A percentile compares a stretch with the other conserved stretches of the same genome.
These are phyloP conservation scores for Sporopachydermia cereana DNA, from an alignment of 1,139 yeast species.

Conservation along the genomic window DNA sequence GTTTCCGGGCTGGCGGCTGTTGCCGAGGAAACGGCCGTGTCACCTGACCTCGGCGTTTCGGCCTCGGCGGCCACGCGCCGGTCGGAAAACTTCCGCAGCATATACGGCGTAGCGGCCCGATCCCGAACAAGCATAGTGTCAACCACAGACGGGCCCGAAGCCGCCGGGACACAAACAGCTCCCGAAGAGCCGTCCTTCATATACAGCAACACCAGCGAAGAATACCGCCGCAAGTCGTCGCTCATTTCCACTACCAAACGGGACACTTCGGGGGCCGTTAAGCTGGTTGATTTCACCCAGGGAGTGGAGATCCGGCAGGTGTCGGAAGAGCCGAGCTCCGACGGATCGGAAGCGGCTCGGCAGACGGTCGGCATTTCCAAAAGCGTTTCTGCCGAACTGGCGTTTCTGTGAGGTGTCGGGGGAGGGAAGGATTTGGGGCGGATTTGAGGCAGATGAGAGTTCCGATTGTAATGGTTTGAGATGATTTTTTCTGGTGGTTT, in stretches of 20 bases:
- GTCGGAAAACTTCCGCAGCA: conserved; percentile 1
- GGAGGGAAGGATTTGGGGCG: too few relatives aligned
- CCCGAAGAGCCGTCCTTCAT: not conserved
- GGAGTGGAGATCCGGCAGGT: conserved; percentile 29
- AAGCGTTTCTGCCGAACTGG: conserved; percentile 16
- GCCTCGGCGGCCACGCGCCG: not conserved
- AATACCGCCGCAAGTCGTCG: conserved; percentile 6
- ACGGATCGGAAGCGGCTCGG: too few relatives aligned
- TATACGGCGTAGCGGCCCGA: not conserved
- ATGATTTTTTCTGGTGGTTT: too few relatives aligned
- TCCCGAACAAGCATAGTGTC: not conserved
- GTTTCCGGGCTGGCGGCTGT: conserved; percentile 12
- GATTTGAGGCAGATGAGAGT: too few relatives aligned
- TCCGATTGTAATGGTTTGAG: too few relatives aligned
- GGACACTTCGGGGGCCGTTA: conserved; percentile 22
- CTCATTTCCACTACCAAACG: not conserved
- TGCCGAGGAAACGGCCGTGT: conserved; percentile 1
- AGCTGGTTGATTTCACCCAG: conserved; percentile 42
- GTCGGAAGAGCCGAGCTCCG: conserved; percentile 10
- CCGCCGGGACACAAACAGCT: not conserved
- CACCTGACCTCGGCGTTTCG: not conserved
- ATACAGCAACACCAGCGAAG: conserved; percentile 5
- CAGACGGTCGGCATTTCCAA: conserved; percentile 18
- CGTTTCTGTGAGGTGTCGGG: conserved; percentile 15
- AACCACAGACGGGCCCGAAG: not conserved